These are phyloP conservation scores for Venturia pyrina DNA, from an alignment of 2,329 filamentous ascomycete species.

Conservation along the genomic window DNA sequence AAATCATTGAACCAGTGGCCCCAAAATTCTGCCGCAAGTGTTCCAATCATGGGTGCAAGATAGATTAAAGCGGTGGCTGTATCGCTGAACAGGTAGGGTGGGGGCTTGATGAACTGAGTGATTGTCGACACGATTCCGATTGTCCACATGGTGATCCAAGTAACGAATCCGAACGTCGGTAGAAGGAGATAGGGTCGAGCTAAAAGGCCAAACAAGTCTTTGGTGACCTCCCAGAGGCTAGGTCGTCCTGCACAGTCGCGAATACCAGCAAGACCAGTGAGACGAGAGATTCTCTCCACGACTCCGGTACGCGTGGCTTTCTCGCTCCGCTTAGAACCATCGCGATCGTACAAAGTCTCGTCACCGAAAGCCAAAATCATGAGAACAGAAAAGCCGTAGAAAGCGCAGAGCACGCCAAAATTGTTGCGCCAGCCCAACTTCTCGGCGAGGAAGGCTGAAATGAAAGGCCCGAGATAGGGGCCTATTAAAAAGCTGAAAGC, in stretches of 20 bases:
- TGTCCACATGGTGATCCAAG: constrained; percentile 19
- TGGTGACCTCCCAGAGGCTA: constrained; percentile 13
- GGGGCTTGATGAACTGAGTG: constrained; percentile 18
- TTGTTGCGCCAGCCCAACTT: constrained; percentile 19
- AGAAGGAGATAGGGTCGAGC: constrained; percentile 17
- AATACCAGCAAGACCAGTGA: constrained; percentile 14
- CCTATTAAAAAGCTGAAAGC: constrained; percentile 16
- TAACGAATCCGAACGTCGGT: constrained; percentile 13
- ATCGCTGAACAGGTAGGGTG: constrained; percentile 17
- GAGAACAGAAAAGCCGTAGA: constrained; percentile 16
- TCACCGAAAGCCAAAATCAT: constrained; percentile 23
- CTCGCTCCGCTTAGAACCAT: constrained; percentile 11
- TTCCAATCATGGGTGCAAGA: constrained; percentile 27
- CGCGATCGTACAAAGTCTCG: constrained; percentile 26
- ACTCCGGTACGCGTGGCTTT: neutral
- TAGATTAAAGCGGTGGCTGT: constrained; percentile 22
- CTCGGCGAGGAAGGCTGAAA: constrained; percentile 18
- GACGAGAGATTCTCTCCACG: constrained; percentile 8
- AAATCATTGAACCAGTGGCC: constrained; percentile 30
- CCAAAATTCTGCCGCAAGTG: constrained; percentile 23
- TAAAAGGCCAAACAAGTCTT: constrained; percentile 15
- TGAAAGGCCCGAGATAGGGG: constrained; percentile 24
- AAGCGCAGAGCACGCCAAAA: constrained; percentile 16
- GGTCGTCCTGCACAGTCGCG: constrained; percentile 12
- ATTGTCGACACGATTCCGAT: constrained; percentile 21